Conservation (phyloP, 345 rosid species). For the Firmiana major region DNA sequence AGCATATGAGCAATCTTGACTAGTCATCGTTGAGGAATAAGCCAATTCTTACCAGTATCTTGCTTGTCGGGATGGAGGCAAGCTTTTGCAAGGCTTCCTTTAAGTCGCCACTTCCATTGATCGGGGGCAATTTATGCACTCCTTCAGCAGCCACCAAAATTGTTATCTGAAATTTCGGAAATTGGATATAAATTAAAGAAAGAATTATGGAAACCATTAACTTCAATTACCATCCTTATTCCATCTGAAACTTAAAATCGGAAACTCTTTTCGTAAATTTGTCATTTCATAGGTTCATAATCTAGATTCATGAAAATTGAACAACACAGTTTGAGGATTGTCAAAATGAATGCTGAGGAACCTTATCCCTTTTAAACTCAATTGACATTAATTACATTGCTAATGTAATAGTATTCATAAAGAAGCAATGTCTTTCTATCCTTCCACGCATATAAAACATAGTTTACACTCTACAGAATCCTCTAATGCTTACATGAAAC, state of each 20-base stretch:
- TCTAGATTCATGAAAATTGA: not conserved
- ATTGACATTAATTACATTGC: not conserved
- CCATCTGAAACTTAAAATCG: not conserved
- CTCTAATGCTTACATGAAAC: not conserved
- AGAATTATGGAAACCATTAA: not conserved
- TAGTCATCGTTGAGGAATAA: not conserved
- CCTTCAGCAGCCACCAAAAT: slow-evolving; percentile 94
- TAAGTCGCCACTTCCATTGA: slow-evolving; percentile 63
- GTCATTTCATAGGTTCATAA: not conserved
- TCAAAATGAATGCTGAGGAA: not conserved
- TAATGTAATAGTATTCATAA: not conserved
- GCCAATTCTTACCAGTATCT: slow-evolving; percentile 52
- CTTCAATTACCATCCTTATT: not conserved
- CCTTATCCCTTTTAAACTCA: not conserved
- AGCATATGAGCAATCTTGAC: slow-evolving; percentile 8
- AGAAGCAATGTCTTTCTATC: not conserved
- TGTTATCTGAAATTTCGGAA: slow-evolving; percentile 52
- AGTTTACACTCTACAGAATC: not conserved
- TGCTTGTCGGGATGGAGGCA: slow-evolving; percentile 66
- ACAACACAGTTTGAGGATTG: not conserved
- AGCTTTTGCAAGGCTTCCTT: slow-evolving; percentile 85
- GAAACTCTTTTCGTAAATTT: not conserved
- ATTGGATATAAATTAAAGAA: not conserved
- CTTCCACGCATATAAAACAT: slow-evolving; percentile 3
- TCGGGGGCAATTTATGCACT: slow-evolving; percentile 62